phyloP scores from a whole-genome alignment of 176 grass and related monocot species.

The Carex myosuroides region DNA sequence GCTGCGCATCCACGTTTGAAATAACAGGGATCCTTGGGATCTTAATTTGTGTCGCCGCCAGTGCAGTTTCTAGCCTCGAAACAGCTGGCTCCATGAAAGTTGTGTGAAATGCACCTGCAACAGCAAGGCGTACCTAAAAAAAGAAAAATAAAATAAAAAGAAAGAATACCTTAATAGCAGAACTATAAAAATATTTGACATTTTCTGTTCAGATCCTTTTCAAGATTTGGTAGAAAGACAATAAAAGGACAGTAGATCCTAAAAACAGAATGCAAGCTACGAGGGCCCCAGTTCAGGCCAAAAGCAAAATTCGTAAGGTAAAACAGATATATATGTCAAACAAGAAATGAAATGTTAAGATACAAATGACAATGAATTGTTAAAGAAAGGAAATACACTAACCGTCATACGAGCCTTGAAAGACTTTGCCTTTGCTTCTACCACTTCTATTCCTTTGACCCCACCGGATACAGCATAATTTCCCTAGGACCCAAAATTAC shows the following conservation, averaged over 20 bases:
- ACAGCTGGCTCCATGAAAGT: conserved; percentile 87
- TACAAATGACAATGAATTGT: background rate
- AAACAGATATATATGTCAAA: background rate
- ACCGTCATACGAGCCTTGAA: conserved; percentile 98
- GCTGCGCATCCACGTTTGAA: conserved; percentile 79
- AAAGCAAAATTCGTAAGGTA: background rate
- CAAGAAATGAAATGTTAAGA: background rate
- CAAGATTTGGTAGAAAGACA: background rate
- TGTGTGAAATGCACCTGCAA: conserved; percentile 90
- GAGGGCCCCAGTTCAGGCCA: background rate
- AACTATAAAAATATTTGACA: background rate
- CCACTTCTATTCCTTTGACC: conserved; percentile 88
- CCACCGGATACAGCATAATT: conserved; percentile 98
- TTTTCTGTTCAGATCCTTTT: background rate
- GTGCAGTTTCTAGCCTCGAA: conserved; percentile 72
- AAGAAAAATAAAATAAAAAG: background rate
- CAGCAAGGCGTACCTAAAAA: conserved; percentile 67
- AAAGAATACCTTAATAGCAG: background rate
- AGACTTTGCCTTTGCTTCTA: conserved; percentile 95
- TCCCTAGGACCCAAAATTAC: conserved; percentile 37
- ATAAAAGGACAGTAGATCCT: background rate
- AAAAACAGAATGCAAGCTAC: background rate
- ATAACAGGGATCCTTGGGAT: conserved; percentile 85
- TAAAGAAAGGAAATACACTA: conserved; percentile 23
- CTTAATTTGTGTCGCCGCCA: conserved; percentile 60